phyloP scores from a whole-genome alignment of 345 rosid species.

The Bruguiera gymnorhiza region DNA sequence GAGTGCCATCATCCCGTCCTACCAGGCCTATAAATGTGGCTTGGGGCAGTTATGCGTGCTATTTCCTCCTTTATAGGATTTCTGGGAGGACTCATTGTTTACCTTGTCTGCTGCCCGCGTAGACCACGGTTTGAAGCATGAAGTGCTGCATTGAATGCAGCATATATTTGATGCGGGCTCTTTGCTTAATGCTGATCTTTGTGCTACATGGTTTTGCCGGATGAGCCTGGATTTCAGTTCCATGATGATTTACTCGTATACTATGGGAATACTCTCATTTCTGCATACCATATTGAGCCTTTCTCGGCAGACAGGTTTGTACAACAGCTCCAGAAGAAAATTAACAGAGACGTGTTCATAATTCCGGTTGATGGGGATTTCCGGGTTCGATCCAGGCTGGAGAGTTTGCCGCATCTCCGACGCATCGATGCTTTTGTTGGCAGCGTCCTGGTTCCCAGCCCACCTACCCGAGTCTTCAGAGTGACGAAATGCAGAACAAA shows the following conservation, averaged over 20 bases:
- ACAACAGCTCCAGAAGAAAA: constrained; percentile 47
- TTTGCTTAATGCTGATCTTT: constrained; percentile 62
- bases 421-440: constrained; percentile 59
- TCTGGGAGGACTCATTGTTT: constrained; percentile 55
- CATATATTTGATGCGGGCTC: constrained; percentile 66
- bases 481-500: constrained; percentile 56
- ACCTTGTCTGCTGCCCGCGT: constrained; percentile 73
- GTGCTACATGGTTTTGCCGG: constrained; percentile 72
- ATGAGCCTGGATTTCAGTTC: constrained; percentile 63
- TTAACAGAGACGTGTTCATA: constrained; percentile 42
- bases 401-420: constrained; percentile 33
- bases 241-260: constrained; percentile 54
- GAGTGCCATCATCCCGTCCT: constrained; percentile 25
- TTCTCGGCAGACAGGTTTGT: constrained; percentile 47
- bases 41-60: constrained; percentile 51
- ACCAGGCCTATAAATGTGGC: constrained; percentile 40
- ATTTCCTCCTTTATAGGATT: constrained; percentile 50
- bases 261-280: constrained; percentile 53
- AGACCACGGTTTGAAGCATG: constrained; percentile 58
- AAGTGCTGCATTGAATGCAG: constrained; percentile 64
- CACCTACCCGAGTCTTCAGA: constrained; percentile 63
- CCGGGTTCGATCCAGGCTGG: constrained; percentile 58
- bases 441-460: constrained; percentile 43
- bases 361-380: constrained; percentile 58
- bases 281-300: constrained; percentile 64